These are phyloP conservation scores for Emericellopsis terricola DNA, from an alignment of 495 filamentous ascomycete species.

Conservation along the genomic window DNA sequence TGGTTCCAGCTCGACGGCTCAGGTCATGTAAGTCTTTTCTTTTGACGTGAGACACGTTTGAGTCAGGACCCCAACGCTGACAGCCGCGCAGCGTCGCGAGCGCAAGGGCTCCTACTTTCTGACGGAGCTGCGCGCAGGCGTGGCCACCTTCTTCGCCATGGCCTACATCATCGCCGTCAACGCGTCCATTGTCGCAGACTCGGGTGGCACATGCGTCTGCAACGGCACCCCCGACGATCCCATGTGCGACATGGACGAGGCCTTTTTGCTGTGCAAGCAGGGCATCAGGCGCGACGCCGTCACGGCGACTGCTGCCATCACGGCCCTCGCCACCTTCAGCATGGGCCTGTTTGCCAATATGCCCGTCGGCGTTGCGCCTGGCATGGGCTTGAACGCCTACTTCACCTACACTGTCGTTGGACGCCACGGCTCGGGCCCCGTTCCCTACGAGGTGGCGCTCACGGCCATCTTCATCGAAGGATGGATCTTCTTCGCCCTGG, in stretches of 20 bases:
- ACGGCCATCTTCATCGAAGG: slow-evolving; percentile 77
- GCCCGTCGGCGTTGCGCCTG: slow-evolving; percentile 61
- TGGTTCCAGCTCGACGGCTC: slow-evolving; percentile 61
- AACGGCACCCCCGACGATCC: slow-evolving; percentile 24
- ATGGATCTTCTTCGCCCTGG: slow-evolving; percentile 49
- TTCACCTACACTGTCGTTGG: slow-evolving; percentile 63
- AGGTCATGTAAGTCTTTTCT: slow-evolving; percentile 41
- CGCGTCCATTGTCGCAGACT: slow-evolving; percentile 44
- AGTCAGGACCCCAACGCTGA: not conserved
- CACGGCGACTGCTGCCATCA: slow-evolving; percentile 64
- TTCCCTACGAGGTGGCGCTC: slow-evolving; percentile 51
- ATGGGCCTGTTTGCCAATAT: slow-evolving; percentile 57
- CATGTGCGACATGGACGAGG: slow-evolving; percentile 33
- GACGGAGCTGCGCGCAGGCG: slow-evolving; percentile 59
- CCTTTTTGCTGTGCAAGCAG: slow-evolving; percentile 44
- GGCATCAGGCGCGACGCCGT: slow-evolving; percentile 59
- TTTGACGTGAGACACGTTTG: not conserved
- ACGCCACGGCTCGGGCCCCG: slow-evolving; percentile 42
- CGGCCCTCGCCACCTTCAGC: slow-evolving; percentile 48
- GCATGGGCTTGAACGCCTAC: slow-evolving; percentile 75
- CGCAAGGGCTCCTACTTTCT: slow-evolving; percentile 61
- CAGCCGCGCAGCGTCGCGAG: slow-evolving; percentile 40
- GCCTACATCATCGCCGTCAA: slow-evolving; percentile 62
- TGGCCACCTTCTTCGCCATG: slow-evolving; percentile 79
- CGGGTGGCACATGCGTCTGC: slow-evolving; percentile 54